Percentiles rank a stretch among this genome's conserved stretches.
Conservation (phyloP, 2,329 filamentous ascomycete genomes). For the Trichophaea hybrida region DNA sequence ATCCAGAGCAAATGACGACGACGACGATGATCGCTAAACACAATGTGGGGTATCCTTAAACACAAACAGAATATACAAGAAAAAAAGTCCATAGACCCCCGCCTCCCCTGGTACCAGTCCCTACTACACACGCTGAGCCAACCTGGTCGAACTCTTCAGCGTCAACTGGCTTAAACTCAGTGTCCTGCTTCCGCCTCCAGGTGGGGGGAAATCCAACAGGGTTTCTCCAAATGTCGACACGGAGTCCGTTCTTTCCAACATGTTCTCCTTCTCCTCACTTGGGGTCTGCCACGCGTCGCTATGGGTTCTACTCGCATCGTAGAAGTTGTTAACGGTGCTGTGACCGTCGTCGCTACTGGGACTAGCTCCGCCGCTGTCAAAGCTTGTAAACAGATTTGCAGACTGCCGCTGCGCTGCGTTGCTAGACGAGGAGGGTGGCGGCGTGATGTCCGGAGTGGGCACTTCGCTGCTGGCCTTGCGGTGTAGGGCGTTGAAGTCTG, state of each 20-base stretch:
- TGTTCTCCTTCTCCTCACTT: constrained; percentile 16
- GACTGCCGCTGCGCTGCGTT: constrained; percentile 9
- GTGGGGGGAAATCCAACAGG: constrained; percentile 12
- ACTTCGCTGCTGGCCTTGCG: constrained; percentile 20
- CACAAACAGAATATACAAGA: too few species aligned
- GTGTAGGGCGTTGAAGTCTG: constrained; percentile 15
- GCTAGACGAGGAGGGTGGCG: constrained; percentile 4
- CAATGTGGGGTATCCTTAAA: too few species aligned
- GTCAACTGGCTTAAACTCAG: constrained; percentile 22
- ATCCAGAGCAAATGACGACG: too few species aligned
- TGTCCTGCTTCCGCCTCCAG: constrained; percentile 9
- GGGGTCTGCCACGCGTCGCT: constrained; percentile 22
- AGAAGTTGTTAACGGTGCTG: constrained; percentile 6
- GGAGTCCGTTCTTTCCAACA: constrained; percentile 3
- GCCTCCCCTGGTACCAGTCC: background rate
- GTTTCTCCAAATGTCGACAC: constrained; percentile 1
- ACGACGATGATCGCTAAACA: too few species aligned
- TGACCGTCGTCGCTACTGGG: constrained; percentile 2
- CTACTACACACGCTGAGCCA: background rate
- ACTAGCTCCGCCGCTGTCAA: constrained; percentile 13
- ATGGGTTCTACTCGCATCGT: constrained; percentile 13
- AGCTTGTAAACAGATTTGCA: constrained; percentile 15
- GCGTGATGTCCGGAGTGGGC: constrained; percentile 22
- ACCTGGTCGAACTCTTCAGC: background rate
- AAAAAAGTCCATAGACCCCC: background rate